phyloP scores from a whole-genome alignment of 768 basidiomycete species.

The Podaxis carcinomalis region DNA sequence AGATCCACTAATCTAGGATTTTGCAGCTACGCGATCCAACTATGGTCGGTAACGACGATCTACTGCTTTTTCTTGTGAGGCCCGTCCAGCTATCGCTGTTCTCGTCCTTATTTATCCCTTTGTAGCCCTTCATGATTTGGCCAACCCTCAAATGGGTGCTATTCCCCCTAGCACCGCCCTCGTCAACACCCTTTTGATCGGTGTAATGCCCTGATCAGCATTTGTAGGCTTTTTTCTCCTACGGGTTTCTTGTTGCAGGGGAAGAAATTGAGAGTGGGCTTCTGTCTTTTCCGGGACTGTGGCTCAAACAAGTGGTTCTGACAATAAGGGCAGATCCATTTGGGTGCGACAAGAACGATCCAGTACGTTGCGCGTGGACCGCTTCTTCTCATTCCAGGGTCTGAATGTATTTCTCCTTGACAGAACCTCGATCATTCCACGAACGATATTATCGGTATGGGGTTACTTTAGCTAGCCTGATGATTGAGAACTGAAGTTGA shows the following conservation, averaged over 20 bases:
- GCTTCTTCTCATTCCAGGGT: background rate
- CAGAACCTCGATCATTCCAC: constrained; percentile 72
- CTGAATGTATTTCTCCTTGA: background rate
- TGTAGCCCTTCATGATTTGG: constrained; percentile 65
- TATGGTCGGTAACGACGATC: constrained; percentile 61
- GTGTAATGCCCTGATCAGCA: background rate
- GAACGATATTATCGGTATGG: constrained; percentile 60
- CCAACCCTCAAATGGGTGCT: constrained; percentile 47
- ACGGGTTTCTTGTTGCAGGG: constrained; percentile 69
- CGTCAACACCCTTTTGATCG: constrained; percentile 25
- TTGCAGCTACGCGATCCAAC: constrained; percentile 58
- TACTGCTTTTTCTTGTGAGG: constrained; percentile 60
- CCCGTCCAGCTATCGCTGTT: background rate
- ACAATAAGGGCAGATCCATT: constrained; percentile 33
- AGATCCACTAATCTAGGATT: background rate
- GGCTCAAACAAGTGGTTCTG: background rate
- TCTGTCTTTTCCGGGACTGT: background rate
- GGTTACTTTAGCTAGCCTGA: constrained; percentile 8
- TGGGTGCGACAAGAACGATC: constrained; percentile 71
- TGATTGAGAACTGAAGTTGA: background rate
- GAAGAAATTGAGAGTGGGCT: constrained; percentile 71
- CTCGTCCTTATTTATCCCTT: background rate
- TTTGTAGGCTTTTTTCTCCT: constrained; percentile 60
- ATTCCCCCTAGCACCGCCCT: constrained; percentile 57
- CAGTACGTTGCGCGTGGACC: constrained; percentile 33